Percentiles rank a stretch among this genome's conserved stretches.
phyloP scores from a whole-genome alignment of 441 rosid species.

The Omphalea diandra region DNA sequence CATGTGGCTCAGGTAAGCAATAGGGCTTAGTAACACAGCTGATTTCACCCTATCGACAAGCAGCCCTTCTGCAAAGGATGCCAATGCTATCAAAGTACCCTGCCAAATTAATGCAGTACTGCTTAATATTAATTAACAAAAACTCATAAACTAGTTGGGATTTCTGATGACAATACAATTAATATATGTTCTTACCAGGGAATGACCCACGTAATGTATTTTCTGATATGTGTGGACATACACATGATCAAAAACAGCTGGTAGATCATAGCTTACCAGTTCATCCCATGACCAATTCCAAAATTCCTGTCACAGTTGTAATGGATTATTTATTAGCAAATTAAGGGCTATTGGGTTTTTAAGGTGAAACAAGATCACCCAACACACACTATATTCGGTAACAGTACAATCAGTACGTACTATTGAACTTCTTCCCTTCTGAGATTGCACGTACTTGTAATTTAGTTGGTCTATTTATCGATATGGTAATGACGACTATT shows the following conservation, averaged over 20 bases:
- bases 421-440: too few relatives aligned
- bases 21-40: conserved; percentile 73
- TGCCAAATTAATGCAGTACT: too few relatives aligned
- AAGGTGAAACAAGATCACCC: conserved; percentile 1
- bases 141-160: too few relatives aligned
- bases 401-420: too few relatives aligned
- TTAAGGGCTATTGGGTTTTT: not conserved
- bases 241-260: conserved; percentile 68
- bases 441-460: too few relatives aligned
- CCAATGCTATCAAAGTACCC: conserved; percentile 84
- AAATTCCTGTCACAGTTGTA: conserved; percentile 43
- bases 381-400: too few relatives aligned
- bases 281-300: conserved; percentile 99
- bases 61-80: conserved; percentile 71
- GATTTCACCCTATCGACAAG: conserved; percentile 61
- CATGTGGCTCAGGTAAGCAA: conserved; percentile 94
- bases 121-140: too few relatives aligned
- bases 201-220: conserved; percentile 86
- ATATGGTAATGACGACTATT: too few relatives aligned
- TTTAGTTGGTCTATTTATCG: too few relatives aligned
- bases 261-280: conserved; percentile 62
- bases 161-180: too few relatives aligned
- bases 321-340: not conserved
- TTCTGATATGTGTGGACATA: conserved; percentile 59
- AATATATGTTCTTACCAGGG: too few relatives aligned